Base-by-base conservation (phyloP, 2,329 filamentous ascomycete genomes). In the Neopestalotiopsis sp. region DNA sequence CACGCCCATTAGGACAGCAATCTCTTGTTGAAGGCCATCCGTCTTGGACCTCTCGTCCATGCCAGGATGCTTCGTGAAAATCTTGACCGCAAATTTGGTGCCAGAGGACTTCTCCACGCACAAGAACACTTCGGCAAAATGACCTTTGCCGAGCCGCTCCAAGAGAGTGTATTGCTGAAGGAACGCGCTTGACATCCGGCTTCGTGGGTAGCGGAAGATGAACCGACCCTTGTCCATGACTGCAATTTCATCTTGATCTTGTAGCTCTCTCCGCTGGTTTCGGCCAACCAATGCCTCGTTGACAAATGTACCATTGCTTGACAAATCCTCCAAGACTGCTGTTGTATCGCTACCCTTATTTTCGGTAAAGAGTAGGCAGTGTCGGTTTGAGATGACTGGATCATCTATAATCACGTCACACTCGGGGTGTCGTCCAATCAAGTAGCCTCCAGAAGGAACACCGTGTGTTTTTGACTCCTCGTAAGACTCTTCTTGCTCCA, bases 1-100 rank as follows among this genome's bases (percentile, higher is more conserved):
- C 70, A 99, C 94, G n/a, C 94, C 90, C 94, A 97, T 98, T 70
- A 99, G 83, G 17, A 99, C 94, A 28, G 94, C 95, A 78, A 99
- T 97, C 79, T 99, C 97, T 79, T 98, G 95, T 78, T 98, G 94
- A 61, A 98, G 82, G 2, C 94, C 92, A 70, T 97, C 94, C 5
- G 91, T 90, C 80, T 95, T 95, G 20, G 93, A 92, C 72, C 89
- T 90, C 73, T 98, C 94, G 56, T 95, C 94, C 69, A 91, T 87
- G n/a, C 92, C 93, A 2, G 91, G 87, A 5, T 92, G 90, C 81
- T 94, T 96, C 75, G 94, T 94, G 77, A 99, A 98, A 69, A 96
- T 91, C 84, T 99, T 99, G 76, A 97, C 96, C 3, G 96, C 96
- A 79, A 91, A 98, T 67, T 92, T 89, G 74, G 90, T 88, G 7